Evolutionary conservation across 257 asterid genomes (phyloP).

Genomic region (Cynanchum wilfordii): DNA sequence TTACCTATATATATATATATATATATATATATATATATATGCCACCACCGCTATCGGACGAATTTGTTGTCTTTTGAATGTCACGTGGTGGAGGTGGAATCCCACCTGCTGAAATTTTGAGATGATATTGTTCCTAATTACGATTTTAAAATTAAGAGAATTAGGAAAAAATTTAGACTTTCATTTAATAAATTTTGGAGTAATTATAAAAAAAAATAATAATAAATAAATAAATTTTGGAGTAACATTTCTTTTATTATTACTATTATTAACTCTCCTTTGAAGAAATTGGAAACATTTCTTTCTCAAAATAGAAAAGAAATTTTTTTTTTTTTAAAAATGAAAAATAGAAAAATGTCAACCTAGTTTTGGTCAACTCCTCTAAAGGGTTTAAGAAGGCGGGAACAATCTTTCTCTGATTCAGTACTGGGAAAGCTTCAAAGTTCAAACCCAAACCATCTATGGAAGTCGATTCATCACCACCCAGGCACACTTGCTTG

Average conservation of each 20-base stretch:
- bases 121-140: too few species aligned
- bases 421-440: neutral
- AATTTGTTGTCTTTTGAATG: neutral
- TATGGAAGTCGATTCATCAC: slow-evolving; percentile 27
- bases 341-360: neutral
- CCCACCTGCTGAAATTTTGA: too few species aligned
- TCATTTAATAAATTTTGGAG: too few species aligned
- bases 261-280: too few species aligned
- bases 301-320: too few species aligned
- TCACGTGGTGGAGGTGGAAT: neutral
- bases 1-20: neutral
- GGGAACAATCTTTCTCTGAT: neutral
- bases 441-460: neutral
- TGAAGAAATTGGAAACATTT: too few species aligned
- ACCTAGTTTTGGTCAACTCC: neutral
- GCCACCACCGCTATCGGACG: neutral
- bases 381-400: neutral
- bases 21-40: neutral
- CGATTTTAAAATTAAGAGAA: too few species aligned
- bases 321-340: too few species aligned
- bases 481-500: slow-evolving; percentile 71
- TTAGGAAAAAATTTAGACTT: too few species aligned
- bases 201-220: too few species aligned
- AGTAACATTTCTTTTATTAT: too few species aligned
- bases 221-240: too few species aligned